Evolutionary conservation across 1,284 basidiomycete genomes (phyloP), one percentile per base, ranked within the genome.

Genomic region (Boletus albobrunnescens): DNA sequence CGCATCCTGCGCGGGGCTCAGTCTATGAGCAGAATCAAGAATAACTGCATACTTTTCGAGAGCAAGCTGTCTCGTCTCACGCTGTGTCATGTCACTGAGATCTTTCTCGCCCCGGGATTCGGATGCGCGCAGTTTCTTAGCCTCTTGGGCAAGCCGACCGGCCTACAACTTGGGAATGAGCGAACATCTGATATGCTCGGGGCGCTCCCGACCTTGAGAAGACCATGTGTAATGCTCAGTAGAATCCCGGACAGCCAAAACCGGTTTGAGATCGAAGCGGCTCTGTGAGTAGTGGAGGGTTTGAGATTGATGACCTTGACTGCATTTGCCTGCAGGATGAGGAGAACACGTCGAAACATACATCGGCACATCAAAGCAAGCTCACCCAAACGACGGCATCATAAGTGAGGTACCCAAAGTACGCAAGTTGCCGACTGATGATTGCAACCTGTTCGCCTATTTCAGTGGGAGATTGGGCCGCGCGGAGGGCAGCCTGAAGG

Each of bases 231-330:
- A 36, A 94, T 75, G 60, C 87, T 91, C 59, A 91, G 81, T 26
- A 84, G 53, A 55, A 97, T 92, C 3, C 94, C 96, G 10, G 84
- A 76, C 36, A 97, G 74, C 95, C 95, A 99, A 70, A 94, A 89
- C 44, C 87, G 81, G 64, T 88, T 88, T 5, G 93, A 85, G 30
- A 81, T 76, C 65, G 83, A 87, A 53, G 79, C 72, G 44, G 94
- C 73, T 56, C 73, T 79, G 50, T 82, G 75, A 13, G 81, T 75
- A 26, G 82, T 87, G 43, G 83, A 81, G 30, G 84, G 78, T 41
- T 76, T 71, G 49, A 91, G 67, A 47, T 66, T 77, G 47, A 89
- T 72, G 65, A 93, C 83, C 58, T 83, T 87, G 57, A 90, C 74
- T 30, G 77, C 60, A 58, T 86, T 82, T 17, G 81, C 82, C 84